phyloP scores from a whole-genome alignment of 345 rosid genomes.

The Iberis pinnata region DNA sequence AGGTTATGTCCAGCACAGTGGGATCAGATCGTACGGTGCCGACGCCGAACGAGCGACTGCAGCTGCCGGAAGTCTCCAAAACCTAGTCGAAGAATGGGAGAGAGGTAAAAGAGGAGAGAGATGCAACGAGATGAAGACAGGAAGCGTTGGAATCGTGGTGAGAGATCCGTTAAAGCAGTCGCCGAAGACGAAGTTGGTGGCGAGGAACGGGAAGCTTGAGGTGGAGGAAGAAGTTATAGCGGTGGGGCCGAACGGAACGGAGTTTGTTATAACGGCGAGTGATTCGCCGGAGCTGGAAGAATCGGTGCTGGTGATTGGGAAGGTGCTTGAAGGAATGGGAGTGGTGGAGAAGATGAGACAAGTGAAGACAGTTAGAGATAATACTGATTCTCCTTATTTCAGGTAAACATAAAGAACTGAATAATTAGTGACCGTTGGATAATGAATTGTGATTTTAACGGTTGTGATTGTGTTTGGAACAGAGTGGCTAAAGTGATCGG shows the following conservation, averaged over 20 bases:
- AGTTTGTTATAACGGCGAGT: conserved; percentile 56
- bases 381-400: conserved; percentile 80
- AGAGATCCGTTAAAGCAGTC: conserved; percentile 76
- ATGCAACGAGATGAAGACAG: conserved; percentile 47
- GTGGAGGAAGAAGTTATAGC: conserved; percentile 61
- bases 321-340: conserved; percentile 68
- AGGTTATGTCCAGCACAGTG: conserved; percentile 75
- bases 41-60: conserved; percentile 73
- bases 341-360: conserved; percentile 55
- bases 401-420: conserved; percentile 35
- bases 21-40: conserved; percentile 75
- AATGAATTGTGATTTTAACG: neutral
- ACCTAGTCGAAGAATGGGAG: conserved; percentile 57
- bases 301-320: conserved; percentile 67
- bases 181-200: conserved; percentile 74
- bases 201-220: conserved; percentile 61
- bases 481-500: conserved; percentile 86
- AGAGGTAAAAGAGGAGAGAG: conserved; percentile 38
- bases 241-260: conserved; percentile 65
- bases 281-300: conserved; percentile 82
- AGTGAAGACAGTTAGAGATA: conserved; percentile 76
- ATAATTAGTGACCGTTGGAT: conserved; percentile 19
- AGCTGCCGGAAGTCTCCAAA: conserved; percentile 41
- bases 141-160: conserved; percentile 62
- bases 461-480: conserved; percentile 16